phyloP scores from a whole-genome alignment of 345 rosid species.

The Citrus inodora region DNA sequence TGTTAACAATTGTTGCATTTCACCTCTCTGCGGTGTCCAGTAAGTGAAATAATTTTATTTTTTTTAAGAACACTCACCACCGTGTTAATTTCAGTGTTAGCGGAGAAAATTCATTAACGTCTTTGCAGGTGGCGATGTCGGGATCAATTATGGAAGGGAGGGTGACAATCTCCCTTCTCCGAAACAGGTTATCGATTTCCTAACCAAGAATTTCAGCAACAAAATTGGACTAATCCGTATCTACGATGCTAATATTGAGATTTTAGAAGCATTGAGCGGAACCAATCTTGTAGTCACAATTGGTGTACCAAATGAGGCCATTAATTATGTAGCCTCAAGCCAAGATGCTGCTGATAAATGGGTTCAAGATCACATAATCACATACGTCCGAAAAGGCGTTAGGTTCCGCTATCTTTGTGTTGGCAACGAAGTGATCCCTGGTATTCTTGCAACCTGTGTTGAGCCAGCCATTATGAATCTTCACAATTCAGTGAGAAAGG shows the following conservation, averaged over 20 bases:
- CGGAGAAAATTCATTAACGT: no score
- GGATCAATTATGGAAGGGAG: constrained; percentile 15
- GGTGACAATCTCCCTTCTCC: constrained; percentile 25
- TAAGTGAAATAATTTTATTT: not conserved
- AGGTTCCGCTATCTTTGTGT: constrained; percentile 22
- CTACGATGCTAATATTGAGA: constrained; percentile 14
- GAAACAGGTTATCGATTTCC: constrained; percentile 16
- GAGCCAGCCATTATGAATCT: constrained; percentile 16
- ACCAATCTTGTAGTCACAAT: constrained; percentile 15
- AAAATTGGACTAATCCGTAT: constrained; percentile 6
- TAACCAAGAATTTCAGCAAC: not conserved
- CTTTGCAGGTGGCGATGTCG: constrained; percentile 21
- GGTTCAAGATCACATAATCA: constrained; percentile 16
- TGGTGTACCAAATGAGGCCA: constrained; percentile 20
- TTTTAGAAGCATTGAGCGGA: constrained; percentile 18
- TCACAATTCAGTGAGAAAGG: constrained; percentile 2
- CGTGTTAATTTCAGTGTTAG: not conserved
- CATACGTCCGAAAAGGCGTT: constrained; percentile 14
- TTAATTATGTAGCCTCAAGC: constrained; percentile 19
- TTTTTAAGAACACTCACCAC: not conserved
- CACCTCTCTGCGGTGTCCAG: not conserved
- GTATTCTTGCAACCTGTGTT: not conserved
- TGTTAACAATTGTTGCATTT: not conserved
- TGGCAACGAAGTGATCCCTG: constrained; percentile 17
- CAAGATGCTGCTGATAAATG: constrained; percentile 23